These are phyloP conservation scores for Neonothopanus nambi DNA, from an alignment of 1,284 basidiomycete species.

Conservation along the genomic window DNA sequence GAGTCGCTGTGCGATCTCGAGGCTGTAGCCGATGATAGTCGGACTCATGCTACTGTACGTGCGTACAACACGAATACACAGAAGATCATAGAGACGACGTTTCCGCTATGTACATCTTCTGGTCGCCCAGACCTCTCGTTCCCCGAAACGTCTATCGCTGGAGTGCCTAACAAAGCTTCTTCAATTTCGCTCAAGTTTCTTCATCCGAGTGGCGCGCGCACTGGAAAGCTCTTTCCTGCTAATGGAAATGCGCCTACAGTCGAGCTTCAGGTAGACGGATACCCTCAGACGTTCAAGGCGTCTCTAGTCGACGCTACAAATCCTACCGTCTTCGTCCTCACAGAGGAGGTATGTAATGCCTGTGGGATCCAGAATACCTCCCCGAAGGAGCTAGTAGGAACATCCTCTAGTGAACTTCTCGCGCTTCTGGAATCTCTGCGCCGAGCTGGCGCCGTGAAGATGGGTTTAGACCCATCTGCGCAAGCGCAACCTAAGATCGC, in stretches of 20 bases:
- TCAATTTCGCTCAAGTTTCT: slow-evolving; percentile 68
- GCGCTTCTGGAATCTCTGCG: slow-evolving; percentile 54
- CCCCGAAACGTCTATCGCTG: slow-evolving; percentile 56
- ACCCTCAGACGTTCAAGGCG: slow-evolving; percentile 32
- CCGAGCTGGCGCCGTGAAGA: slow-evolving; percentile 52
- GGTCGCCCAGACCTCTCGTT: slow-evolving; percentile 45
- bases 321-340: slow-evolving; percentile 63
- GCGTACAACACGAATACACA: slow-evolving; percentile 70
- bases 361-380: slow-evolving; percentile 1
- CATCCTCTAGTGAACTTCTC: background rate
- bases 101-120: slow-evolving; percentile 42
- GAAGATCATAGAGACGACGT: slow-evolving; percentile 67
- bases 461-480: slow-evolving; percentile 63
- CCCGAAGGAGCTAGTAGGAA: background rate
- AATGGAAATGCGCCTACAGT: slow-evolving; percentile 50
- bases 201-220: slow-evolving; percentile 65
- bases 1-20: slow-evolving; percentile 43
- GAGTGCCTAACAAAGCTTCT: slow-evolving; percentile 66
- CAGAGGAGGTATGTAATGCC: slow-evolving; percentile 38
- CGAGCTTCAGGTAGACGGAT: slow-evolving; percentile 11
- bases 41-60: slow-evolving; percentile 36
- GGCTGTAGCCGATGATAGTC: background rate
- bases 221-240: slow-evolving; percentile 69
- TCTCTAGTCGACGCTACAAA: slow-evolving; percentile 75
- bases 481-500: slow-evolving; percentile 76